A percentile compares a stretch with the other conserved stretches of the same genome.
phyloP scores from a whole-genome alignment of 2,329 filamentous ascomycete genomes.

The Verticillium klebahnii region DNA sequence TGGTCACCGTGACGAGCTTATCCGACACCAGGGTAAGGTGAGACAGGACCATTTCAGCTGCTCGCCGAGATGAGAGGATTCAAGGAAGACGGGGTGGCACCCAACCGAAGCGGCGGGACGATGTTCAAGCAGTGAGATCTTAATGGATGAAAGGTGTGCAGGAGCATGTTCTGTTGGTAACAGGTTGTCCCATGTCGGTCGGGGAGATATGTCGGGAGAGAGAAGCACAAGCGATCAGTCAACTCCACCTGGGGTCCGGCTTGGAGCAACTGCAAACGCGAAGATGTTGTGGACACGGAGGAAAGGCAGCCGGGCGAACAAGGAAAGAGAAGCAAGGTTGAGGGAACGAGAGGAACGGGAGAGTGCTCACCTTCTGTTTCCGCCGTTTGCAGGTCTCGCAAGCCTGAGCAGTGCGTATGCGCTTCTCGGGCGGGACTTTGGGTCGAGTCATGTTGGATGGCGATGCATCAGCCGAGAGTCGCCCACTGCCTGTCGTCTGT shows the following conservation, averaged over 20 bases:
- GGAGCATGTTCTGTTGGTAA: not conserved
- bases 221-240: too few relatives aligned
- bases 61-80: not conserved
- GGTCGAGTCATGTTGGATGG: conserved; percentile 42
- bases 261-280: too few relatives aligned
- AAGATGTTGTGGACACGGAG: too few relatives aligned
- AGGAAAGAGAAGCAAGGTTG: not conserved
- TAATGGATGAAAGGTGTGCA: not conserved
- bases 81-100: not conserved
- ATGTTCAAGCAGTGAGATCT: not conserved
- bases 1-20: not conserved
- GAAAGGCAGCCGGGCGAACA: too few relatives aligned
- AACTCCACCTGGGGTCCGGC: too few relatives aligned
- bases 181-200: not conserved
- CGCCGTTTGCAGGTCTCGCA: conserved; percentile 62
- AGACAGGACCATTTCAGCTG: not conserved
- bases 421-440: conserved; percentile 53
- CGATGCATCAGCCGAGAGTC: conserved; percentile 10
- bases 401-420: conserved; percentile 58
- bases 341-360: not conserved
- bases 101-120: not conserved
- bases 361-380: conserved; percentile 58
- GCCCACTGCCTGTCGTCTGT: not conserved
- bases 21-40: not conserved
- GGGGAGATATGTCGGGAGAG: too few relatives aligned